Evolutionary conservation across 2,329 filamentous ascomycete species (phyloP).

Genomic region (Trichoderma sp.): DNA sequence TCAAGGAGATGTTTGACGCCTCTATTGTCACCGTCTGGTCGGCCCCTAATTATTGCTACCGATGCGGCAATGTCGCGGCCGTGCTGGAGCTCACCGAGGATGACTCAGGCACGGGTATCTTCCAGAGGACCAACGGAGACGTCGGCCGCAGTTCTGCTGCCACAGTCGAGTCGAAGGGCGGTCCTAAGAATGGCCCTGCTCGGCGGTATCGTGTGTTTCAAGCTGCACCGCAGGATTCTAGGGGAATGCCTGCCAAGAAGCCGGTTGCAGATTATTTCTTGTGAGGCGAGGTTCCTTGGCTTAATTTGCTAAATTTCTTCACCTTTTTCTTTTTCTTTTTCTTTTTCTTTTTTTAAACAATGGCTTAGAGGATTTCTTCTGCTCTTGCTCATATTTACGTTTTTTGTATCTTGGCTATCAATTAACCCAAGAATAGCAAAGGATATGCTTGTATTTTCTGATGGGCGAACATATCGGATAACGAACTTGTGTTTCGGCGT

Average conservation of each 20-base stretch:
- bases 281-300: conserved; percentile 30
- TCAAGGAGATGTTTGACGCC: conserved; percentile 98
- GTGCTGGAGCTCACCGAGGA: conserved; percentile 92
- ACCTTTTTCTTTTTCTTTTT: neutral
- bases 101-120: conserved; percentile 67
- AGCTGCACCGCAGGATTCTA: conserved; percentile 89
- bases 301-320: neutral
- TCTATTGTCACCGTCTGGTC: conserved; percentile 99
- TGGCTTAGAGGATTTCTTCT: neutral
- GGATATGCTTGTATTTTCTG: neutral
- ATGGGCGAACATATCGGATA: neutral
- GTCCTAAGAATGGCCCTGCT: conserved; percentile 65
- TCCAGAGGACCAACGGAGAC: conserved; percentile 69
- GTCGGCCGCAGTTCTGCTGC: conserved; percentile 55
- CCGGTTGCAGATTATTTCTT: conserved; percentile 97
- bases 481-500: neutral
- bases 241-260: conserved; percentile 98
- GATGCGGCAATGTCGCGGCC: conserved; percentile 92
- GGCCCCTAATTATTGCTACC: conserved; percentile 94
- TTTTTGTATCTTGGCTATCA: neutral
- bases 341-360: neutral
- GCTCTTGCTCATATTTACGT: neutral
- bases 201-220: conserved; percentile 93
- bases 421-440: neutral
- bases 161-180: conserved; percentile 46